Evolutionary conservation across 257 asterid genomes (phyloP).

Genomic region (Plantago ovata): DNA sequence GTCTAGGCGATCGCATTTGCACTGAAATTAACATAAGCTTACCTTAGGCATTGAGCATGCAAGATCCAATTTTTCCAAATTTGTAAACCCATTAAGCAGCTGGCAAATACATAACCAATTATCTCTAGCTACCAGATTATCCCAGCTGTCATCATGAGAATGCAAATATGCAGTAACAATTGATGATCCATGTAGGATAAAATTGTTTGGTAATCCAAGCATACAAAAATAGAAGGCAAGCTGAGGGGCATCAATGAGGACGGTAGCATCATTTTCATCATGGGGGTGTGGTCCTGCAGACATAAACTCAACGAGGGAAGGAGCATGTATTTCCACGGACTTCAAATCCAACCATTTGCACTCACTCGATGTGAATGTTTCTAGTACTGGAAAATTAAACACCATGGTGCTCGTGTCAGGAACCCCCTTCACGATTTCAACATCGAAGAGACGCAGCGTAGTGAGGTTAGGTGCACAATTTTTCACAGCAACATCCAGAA

Average conservation of each 20-base stretch:
- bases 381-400: background rate
- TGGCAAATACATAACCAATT: background rate
- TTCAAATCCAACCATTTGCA: background rate
- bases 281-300: background rate
- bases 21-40: background rate
- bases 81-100: background rate
- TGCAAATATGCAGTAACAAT: background rate
- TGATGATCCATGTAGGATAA: background rate
- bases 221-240: background rate
- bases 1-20: background rate
- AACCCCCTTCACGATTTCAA: background rate
- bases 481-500: background rate
- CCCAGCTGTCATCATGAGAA: background rate
- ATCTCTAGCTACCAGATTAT: background rate
- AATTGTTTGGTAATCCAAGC: no score
- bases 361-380: background rate
- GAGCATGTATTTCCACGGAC: slow-evolving; percentile 2
- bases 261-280: background rate
- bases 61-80: background rate
- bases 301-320: background rate
- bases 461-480: background rate
- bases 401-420: background rate
- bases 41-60: background rate
- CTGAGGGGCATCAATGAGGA: background rate
- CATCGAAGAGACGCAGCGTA: background rate